Base-by-base conservation (phyloP, 2,329 filamentous ascomycete species). In the Tolypocladium album region DNA sequence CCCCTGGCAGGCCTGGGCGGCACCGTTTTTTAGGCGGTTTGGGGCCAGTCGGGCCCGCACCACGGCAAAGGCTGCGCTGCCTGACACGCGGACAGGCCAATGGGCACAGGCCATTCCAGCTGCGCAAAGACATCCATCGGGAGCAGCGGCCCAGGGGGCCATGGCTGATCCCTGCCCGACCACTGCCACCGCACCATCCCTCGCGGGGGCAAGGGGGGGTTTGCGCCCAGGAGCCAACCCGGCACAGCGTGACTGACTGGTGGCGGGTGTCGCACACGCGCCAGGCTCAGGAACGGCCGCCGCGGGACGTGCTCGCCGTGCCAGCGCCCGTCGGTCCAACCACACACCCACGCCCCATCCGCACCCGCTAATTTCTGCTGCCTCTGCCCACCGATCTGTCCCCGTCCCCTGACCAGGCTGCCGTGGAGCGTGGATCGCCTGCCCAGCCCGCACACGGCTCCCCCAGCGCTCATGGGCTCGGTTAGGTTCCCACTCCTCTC, bases 81-180 rank as follows among this genome's bases (percentile, higher is more conserved):
- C 31, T 55, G 50, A 55, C 50, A 36, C 50, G 31, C 20, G 6
- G 8, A 20, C 15, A 15, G 52, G 31, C 62, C 62, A 63, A 62
- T 62, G 43, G 56, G 58, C 58, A 43, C 39, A 40, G 42, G 40
- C 52, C 60, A 62, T 62, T 62, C 62, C 62, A 59, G 53, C 38
- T 56, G 50, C n/a, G 13, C 40, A 53, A 58, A 52, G 56, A 53
- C 40, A 63, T 63, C 47, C 24, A 22, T 47, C 43, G 43, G 47
- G 15, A 20, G 47, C 47, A 31, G 47, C 15, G 47, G 27, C 11
- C 8, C 47, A 52, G 27, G 24, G 27, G 27, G 50, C 15, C 50
- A 53, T 38, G 50, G 17, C 50, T 38, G 50, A 55, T 38, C 50
- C 50, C 50, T 55, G 50, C 50, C 8, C 27, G 20, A 15, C 50